These are phyloP conservation scores for Daphne laureola DNA, from an alignment of 441 rosid species.

Conservation along the genomic window DNA sequence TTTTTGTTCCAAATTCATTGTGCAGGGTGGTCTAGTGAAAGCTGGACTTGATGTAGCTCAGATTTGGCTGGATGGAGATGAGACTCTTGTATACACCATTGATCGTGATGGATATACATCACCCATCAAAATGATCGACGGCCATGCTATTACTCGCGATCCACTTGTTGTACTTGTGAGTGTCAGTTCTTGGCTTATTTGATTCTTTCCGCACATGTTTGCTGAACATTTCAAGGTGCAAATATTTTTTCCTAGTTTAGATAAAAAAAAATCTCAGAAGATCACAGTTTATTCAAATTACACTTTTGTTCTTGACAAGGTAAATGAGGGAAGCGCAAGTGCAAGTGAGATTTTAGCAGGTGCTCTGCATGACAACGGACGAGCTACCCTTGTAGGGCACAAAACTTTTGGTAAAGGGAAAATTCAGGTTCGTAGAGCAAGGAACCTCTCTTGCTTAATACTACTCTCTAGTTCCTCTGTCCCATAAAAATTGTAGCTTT, in stretches of 20 bases:
- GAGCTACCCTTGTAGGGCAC: conserved; percentile 83
- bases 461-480: too few species aligned
- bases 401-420: conserved; percentile 88
- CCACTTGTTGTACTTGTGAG: conserved; percentile 90
- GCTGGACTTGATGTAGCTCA: conserved; percentile 89
- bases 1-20: conserved; percentile 10
- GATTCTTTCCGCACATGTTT: too few species aligned
- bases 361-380: conserved; percentile 82
- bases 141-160: conserved; percentile 77
- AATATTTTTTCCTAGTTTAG: too few species aligned
- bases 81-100: conserved; percentile 75
- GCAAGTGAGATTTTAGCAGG: conserved; percentile 97
- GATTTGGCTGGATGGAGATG: conserved; percentile 88
- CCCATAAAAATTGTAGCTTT: too few species aligned
- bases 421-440: conserved; percentile 49
- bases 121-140: conserved; percentile 67
- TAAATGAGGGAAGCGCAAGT: conserved; percentile 87
- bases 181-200: neutral
- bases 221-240: too few species aligned
- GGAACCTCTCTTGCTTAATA: neutral
- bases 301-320: conserved; percentile 30
- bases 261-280: too few species aligned
- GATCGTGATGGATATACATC: conserved; percentile 69
- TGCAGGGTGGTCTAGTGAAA: conserved; percentile 87
- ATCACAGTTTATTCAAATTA: neutral